A percentile compares a stretch with the other conserved stretches of the same genome.
Evolutionary conservation across 1,284 basidiomycete species (phyloP).

Genomic region (Ustilago vetiveriae): DNA sequence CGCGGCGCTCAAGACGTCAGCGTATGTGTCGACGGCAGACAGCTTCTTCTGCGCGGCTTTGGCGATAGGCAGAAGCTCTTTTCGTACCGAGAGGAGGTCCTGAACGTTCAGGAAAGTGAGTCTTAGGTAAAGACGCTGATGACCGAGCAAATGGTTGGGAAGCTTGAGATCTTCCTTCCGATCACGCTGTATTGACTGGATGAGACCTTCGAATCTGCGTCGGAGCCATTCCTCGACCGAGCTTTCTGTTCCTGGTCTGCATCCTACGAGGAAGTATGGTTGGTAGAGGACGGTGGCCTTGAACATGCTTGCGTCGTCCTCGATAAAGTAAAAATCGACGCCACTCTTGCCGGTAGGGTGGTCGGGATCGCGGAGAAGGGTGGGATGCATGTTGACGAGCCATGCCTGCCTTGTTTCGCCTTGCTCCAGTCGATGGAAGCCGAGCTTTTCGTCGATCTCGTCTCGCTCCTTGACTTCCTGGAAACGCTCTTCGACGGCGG

Average conservation of each 20-base stretch:
- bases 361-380: constrained; percentile 78
- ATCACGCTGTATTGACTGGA: constrained; percentile 78
- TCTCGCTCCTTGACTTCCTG: constrained; percentile 70
- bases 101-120: constrained; percentile 91
- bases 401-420: constrained; percentile 71
- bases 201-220: constrained; percentile 89
- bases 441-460: constrained; percentile 91
- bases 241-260: constrained; percentile 82
- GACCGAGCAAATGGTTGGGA: constrained; percentile 95
- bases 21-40: constrained; percentile 95
- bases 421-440: constrained; percentile 72
- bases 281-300: constrained; percentile 92
- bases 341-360: constrained; percentile 71
- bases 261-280: constrained; percentile 92
- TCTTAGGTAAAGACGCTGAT: constrained; percentile 85
- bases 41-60: constrained; percentile 90
- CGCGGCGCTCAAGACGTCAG: constrained; percentile 83
- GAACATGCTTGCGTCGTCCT: constrained; percentile 96
- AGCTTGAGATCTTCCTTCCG: constrained; percentile 93
- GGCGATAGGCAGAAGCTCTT: constrained; percentile 89
- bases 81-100: constrained; percentile 85
- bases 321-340: constrained; percentile 97
- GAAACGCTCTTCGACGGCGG: constrained; percentile 63
- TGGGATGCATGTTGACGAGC: constrained; percentile 99
- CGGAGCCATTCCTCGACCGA: constrained; percentile 94